Base-by-base conservation (phyloP, 2,329 filamentous ascomycete genomes). In the Thermomyces lanuginosus region DNA sequence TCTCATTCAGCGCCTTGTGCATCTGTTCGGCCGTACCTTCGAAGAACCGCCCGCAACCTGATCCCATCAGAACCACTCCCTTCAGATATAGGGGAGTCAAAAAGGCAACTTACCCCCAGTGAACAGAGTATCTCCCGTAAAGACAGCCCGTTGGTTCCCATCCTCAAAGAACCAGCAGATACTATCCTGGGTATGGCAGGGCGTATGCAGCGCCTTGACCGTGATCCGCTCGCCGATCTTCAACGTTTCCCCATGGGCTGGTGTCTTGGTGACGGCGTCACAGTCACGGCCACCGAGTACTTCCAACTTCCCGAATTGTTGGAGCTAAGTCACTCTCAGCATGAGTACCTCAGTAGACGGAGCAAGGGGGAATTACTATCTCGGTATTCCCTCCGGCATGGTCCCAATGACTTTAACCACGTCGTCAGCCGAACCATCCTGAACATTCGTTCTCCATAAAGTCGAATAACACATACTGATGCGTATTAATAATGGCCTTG, bases 181-280 rank as follows among this genome's bases (percentile, higher is more conserved):
- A 53, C 84, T 93, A 58, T 98, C 89, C 58, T 93, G 84, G 1
- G 89, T 98, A 51, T 98, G 89, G 53, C 89, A 98, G 2, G 89
- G 89, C 8, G 89, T 98, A 56, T 95, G 79, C n/a, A 95, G 61
- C 13, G 80, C 78, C 48, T 70, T 86, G 31, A 93, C 76, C 8
- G 68, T 66, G 51, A 98, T 89, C 39, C 67, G 66, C 21, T 70
- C 62, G 30, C 89, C 89, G 35, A 98, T 71, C 36, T 70, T 76
- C 62, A 93, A 92, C 3, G 63, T 70, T 38, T 81, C 71, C 20
- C 74, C 72, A 49, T 95, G 69, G 2, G 58, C 55, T 0, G 86
- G 86, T 0, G 77, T 91, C 41, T 64, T 64, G 13, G 75, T 83
- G 24, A 93, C 86, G 13, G 69, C 69, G 36, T 76, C 66, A 53